Percentiles rank a stretch among this genome's conserved stretches.
These are phyloP conservation scores for Tillandsia leiboldiana DNA, from an alignment of 176 grass and related monocot species.

Conservation along the genomic window DNA sequence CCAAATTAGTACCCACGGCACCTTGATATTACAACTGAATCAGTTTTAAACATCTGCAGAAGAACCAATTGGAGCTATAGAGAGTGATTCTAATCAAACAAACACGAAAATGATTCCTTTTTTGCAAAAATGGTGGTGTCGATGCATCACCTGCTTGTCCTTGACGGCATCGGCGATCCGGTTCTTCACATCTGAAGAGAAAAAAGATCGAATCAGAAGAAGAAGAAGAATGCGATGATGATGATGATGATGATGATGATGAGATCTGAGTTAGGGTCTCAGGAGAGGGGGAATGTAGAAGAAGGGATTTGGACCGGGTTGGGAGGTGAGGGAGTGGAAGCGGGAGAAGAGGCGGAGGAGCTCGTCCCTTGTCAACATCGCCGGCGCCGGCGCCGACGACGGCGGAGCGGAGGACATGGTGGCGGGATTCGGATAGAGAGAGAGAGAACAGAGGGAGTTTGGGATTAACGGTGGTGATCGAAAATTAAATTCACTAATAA, in stretches of 20 bases:
- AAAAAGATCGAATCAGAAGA: not conserved
- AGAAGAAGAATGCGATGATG: not conserved
- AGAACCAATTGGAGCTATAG: too few relatives aligned
- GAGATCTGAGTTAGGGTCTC: not conserved
- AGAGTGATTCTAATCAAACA: too few relatives aligned
- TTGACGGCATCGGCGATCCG: slow-evolving; percentile 58
- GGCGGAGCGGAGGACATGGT: slow-evolving; percentile 4
- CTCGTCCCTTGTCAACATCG: slow-evolving; percentile 51
- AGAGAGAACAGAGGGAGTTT: not conserved
- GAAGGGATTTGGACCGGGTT: slow-evolving; percentile 29
- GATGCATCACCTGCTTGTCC: slow-evolving; percentile 44
- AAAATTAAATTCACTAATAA: too few relatives aligned
- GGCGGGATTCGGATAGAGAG: not conserved
- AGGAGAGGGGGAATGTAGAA: not conserved
- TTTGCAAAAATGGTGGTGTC: not conserved
- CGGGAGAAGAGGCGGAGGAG: slow-evolving; percentile 61
- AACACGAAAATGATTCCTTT: too few relatives aligned
- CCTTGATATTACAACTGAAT: too few relatives aligned
- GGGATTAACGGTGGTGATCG: too few relatives aligned
- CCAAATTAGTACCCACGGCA: not conserved
- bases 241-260: not conserved
- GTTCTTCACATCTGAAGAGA: slow-evolving; percentile 49
- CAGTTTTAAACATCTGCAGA: too few relatives aligned
- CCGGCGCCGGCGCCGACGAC: slow-evolving; percentile 14
- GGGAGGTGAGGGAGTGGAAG: slow-evolving; percentile 55